Evolutionary conservation across 73 alveolate genomes (phyloP).

Genomic region (Paramecium octaurelia): DNA sequence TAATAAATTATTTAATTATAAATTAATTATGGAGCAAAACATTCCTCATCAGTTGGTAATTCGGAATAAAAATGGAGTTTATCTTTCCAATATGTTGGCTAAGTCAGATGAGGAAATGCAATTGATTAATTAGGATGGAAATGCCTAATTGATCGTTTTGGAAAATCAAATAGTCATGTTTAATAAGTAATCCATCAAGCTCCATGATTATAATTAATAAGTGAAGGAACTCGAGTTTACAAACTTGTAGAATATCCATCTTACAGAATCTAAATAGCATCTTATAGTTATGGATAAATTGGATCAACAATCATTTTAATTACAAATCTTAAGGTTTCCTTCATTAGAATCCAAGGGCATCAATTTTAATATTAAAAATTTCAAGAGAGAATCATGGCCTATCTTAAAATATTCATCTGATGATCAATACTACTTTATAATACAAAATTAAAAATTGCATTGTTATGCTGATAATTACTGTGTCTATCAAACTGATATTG

Average conservation of each 20-base stretch:
- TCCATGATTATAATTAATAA: neutral
- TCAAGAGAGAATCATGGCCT: neutral
- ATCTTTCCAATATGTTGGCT: neutral
- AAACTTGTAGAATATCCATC: neutral
- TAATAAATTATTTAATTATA: neutral
- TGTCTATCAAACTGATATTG: neutral
- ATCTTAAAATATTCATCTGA: neutral
- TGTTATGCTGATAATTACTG: neutral
- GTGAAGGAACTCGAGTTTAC: neutral
- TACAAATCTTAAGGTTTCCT: neutral
- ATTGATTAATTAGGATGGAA: neutral
- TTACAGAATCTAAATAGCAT: neutral
- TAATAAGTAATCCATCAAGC: neutral
- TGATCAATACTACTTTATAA: neutral
- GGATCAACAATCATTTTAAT: neutral
- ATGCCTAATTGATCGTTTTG: neutral
- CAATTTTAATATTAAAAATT: neutral
- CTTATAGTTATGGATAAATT: neutral
- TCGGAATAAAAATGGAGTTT: neutral
- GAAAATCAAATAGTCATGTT: neutral
- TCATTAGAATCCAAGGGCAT: neutral
- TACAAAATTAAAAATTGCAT: neutral
- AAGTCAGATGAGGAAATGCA: constrained; percentile 23
- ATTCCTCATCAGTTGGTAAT: neutral
- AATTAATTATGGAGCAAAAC: neutral